Conservation (phyloP, 108 stramenopile species). For the Chaetoceros tenuissimus region DNA sequence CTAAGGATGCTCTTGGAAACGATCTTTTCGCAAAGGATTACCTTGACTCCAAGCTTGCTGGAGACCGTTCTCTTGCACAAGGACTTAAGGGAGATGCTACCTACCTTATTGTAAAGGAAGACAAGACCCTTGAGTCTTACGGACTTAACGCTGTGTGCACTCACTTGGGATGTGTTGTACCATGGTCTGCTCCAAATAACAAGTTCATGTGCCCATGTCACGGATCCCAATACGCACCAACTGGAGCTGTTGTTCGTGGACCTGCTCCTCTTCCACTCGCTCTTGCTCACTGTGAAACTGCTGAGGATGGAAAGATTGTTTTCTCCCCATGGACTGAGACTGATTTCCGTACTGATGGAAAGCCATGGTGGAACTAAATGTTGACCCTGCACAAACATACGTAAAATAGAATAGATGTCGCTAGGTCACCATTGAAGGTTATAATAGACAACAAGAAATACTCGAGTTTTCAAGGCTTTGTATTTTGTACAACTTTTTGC, state of each 20-base stretch:
- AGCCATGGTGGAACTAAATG: conserved; percentile 93
- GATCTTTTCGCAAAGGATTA: conserved; percentile 83
- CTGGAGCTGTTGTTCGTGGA: conserved; percentile 93
- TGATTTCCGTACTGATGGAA: conserved; percentile 93
- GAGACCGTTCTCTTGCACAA: conserved; percentile 88
- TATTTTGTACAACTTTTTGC: not conserved
- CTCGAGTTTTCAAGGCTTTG: not conserved
- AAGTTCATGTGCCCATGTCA: conserved; percentile 99
- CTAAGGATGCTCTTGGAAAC: conserved; percentile 91
- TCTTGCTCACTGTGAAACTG: conserved; percentile 84
- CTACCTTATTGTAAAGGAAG: conserved; percentile 96
- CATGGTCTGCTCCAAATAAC: conserved; percentile 95
- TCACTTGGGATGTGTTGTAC: conserved; percentile 97
- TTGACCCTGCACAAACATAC: too few species aligned
- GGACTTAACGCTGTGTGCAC: conserved; percentile 95
- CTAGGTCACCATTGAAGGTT: too few species aligned
- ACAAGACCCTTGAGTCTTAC: conserved; percentile 77
- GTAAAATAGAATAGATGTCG: too few species aligned
- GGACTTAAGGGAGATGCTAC: conserved; percentile 99
- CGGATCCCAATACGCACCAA: conserved; percentile 94
- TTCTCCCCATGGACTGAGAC: conserved; percentile 93
- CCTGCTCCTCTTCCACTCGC: conserved; percentile 95
- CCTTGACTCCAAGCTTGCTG: conserved; percentile 74
- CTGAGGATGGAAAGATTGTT: conserved; percentile 79
- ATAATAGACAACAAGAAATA: too few species aligned